Percentiles rank a stretch among this genome's conserved stretches.
Conservation (phyloP, 345 rosid species). For the Mallotus nudiflorus region DNA sequence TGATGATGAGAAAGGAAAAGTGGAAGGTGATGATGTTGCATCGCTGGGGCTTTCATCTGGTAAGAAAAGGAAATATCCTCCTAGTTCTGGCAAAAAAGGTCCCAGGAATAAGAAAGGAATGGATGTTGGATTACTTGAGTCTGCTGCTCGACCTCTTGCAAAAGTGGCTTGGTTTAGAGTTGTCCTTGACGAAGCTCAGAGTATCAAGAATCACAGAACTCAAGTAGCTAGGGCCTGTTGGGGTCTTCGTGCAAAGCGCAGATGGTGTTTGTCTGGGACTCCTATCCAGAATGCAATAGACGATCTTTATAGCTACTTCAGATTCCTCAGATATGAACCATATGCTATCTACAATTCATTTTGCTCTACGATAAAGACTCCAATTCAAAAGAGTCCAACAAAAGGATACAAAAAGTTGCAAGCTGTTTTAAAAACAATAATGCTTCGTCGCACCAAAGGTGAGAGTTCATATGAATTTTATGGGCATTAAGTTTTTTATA, state of each 20-base stretch:
- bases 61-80: constrained; percentile 60
- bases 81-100: constrained; percentile 51
- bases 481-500: background rate
- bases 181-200: constrained; percentile 96
- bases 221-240: constrained; percentile 98
- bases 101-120: constrained; percentile 54
- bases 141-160: constrained; percentile 76
- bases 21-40: constrained; percentile 42
- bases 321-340: constrained; percentile 93
- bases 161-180: constrained; percentile 96
- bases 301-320: constrained; percentile 95
- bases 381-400: constrained; percentile 57
- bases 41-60: constrained; percentile 36
- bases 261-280: constrained; percentile 99
- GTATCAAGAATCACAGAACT: constrained; percentile 93
- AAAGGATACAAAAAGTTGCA: constrained; percentile 80
- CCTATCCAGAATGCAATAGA: constrained; percentile 97
- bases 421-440: constrained; percentile 82
- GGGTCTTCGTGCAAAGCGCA: constrained; percentile 97
- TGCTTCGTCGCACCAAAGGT: constrained; percentile 99
- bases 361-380: constrained; percentile 61
- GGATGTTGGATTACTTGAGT: constrained; percentile 44
- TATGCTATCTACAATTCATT: constrained; percentile 62
- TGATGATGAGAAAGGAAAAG: constrained; percentile 55
- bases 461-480: constrained; percentile 17